phyloP scores from a whole-genome alignment of 1,139 yeast genomes.

The Wickerhamomyces sp. region DNA sequence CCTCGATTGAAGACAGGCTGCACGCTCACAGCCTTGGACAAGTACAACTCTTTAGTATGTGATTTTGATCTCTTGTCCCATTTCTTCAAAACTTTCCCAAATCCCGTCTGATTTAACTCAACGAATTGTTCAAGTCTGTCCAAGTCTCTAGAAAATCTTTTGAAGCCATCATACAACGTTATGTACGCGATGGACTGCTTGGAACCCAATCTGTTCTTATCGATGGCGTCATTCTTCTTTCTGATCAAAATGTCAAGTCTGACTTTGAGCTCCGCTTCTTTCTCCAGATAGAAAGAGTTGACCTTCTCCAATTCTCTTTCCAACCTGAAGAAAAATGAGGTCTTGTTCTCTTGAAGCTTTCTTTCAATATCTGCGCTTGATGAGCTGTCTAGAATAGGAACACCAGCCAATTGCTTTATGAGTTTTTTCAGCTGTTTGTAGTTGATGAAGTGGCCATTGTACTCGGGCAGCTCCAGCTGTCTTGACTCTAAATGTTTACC shows the following conservation, averaged over 20 bases:
- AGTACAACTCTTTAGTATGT: slow-evolving; percentile 86
- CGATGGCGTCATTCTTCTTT: slow-evolving; percentile 58
- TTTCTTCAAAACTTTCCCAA: slow-evolving; percentile 88
- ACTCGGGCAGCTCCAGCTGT: slow-evolving; percentile 92
- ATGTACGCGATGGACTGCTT: slow-evolving; percentile 55
- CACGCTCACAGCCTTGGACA: slow-evolving; percentile 88
- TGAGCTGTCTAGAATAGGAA: slow-evolving; percentile 22
- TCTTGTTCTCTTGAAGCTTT: slow-evolving; percentile 81
- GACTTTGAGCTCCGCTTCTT: slow-evolving; percentile 79
- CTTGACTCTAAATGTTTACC: slow-evolving; percentile 93
- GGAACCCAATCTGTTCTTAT: slow-evolving; percentile 39
- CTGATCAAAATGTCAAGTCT: slow-evolving; percentile 71
- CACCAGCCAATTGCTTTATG: slow-evolving; percentile 57
- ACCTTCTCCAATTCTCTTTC: slow-evolving; percentile 96
- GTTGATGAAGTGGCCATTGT: slow-evolving; percentile 88
- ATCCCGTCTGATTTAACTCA: slow-evolving; percentile 91
- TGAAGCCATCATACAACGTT: slow-evolving; percentile 79
- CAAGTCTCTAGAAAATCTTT: slow-evolving; percentile 83
- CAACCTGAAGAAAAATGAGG: slow-evolving; percentile 85
- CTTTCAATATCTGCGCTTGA: slow-evolving; percentile 29
- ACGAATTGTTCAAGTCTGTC: slow-evolving; percentile 87
- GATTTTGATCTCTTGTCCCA: slow-evolving; percentile 98
- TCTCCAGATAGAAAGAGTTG: slow-evolving; percentile 80
- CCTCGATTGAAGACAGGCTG: slow-evolving; percentile 95
- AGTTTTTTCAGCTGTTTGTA: slow-evolving; percentile 84